Evolutionary conservation across 2,329 filamentous ascomycete species (phyloP).

Genomic region (Exophiala calicioides): DNA sequence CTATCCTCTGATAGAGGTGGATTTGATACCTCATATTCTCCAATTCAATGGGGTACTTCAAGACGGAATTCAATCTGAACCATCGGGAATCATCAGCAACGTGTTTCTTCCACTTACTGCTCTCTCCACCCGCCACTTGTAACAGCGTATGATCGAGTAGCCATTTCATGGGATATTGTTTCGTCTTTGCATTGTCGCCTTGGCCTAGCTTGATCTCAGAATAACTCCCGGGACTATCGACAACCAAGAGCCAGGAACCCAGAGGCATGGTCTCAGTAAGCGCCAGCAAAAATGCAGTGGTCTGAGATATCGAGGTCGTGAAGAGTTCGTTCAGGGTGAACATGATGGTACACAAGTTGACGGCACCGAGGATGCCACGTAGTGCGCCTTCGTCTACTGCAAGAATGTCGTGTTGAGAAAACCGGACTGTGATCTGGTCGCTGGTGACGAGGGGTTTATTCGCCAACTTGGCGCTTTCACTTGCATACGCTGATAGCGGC

Average conservation of each 20-base stretch:
- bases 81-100: slow-evolving; percentile 76
- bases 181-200: slow-evolving; percentile 42
- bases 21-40: slow-evolving; percentile 97
- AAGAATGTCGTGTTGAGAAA: slow-evolving; percentile 56
- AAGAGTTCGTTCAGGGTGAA: slow-evolving; percentile 98
- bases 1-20: slow-evolving; percentile 67
- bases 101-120: slow-evolving; percentile 68
- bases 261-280: slow-evolving; percentile 61
- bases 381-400: slow-evolving; percentile 35
- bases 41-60: slow-evolving; percentile 79
- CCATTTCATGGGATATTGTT: slow-evolving; percentile 90
- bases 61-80: slow-evolving; percentile 69
- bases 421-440: slow-evolving; percentile 39
- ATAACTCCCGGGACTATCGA: slow-evolving; percentile 93
- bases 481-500: slow-evolving; percentile 25
- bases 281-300: slow-evolving; percentile 72
- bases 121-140: slow-evolving; percentile 38
- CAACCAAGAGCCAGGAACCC: slow-evolving; percentile 74
- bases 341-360: slow-evolving; percentile 73
- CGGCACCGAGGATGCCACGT: slow-evolving; percentile 28
- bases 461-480: slow-evolving; percentile 24
- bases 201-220: slow-evolving; percentile 74
- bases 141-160: slow-evolving; percentile 80
- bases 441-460: slow-evolving; percentile 23
- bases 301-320: slow-evolving; percentile 69